A percentile compares a stretch with the other conserved stretches of the same genome.
phyloP scores from a whole-genome alignment of 352 stramenopile genomes.

The Phytophthora pini region DNA sequence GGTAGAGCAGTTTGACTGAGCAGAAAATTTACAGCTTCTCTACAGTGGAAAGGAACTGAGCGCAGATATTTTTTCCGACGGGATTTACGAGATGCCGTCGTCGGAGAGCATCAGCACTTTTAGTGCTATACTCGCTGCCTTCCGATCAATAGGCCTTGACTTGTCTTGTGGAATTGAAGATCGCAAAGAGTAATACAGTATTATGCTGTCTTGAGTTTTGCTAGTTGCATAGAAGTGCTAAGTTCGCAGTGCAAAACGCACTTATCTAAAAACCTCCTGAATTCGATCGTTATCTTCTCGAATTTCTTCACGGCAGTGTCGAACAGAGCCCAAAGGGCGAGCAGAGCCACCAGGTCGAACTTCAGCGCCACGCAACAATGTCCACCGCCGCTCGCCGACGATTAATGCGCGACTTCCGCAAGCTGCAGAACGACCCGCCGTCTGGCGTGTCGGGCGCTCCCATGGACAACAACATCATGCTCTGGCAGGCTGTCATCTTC shows the following conservation, averaged over 20 bases:
- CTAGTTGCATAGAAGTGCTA: neutral
- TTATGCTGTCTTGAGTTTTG: too few species aligned
- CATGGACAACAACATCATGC: conserved; percentile 99
- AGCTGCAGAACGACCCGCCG: conserved; percentile 98
- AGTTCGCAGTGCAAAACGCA: conserved; percentile 1
- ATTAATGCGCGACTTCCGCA: conserved; percentile 97
- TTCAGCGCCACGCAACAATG: conserved; percentile 60
- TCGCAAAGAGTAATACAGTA: too few species aligned
- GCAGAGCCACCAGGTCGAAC: conserved; percentile 11
- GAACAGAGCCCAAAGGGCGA: conserved; percentile 28
- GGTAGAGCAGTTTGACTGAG: too few species aligned
- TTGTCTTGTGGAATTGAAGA: too few species aligned
- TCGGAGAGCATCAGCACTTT: too few species aligned
- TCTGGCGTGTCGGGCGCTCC: conserved; percentile 96
- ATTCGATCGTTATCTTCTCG: conserved; percentile 27
- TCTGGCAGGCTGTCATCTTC: conserved; percentile 95
- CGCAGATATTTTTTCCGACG: too few species aligned
- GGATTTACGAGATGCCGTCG: too few species aligned
- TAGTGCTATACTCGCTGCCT: too few species aligned
- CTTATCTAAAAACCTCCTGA: conserved; percentile 5
- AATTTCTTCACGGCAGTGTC: conserved; percentile 10
- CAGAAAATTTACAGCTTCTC: too few species aligned
- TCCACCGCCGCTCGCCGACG: conserved; percentile 94
- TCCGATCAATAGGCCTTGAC: too few species aligned
- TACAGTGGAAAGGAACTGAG: too few species aligned